phyloP scores from a whole-genome alignment of 2,329 filamentous ascomycete species.

The Colletotrichum simmondsii region DNA sequence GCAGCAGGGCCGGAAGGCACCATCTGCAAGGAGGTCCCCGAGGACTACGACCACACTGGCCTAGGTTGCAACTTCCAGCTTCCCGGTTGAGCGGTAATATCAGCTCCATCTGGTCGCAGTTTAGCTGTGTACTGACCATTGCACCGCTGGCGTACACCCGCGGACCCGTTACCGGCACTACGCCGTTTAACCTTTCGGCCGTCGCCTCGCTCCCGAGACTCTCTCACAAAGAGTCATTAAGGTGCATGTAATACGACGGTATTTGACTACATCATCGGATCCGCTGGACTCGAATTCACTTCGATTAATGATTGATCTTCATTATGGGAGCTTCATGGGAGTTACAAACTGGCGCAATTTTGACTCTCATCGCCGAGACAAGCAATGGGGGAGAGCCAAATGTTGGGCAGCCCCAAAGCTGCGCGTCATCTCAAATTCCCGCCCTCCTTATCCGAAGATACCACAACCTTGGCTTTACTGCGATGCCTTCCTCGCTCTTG shows the following conservation, averaged over 20 bases:
- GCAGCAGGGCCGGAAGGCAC: background rate
- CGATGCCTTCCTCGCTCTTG: background rate
- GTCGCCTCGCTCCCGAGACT: background rate
- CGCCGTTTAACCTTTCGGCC: background rate
- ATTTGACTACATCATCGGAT: background rate
- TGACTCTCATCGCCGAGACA: background rate
- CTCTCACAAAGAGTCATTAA: background rate
- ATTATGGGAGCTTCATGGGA: background rate
- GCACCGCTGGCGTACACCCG: background rate
- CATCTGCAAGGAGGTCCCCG: background rate
- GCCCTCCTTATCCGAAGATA: constrained; percentile 3
- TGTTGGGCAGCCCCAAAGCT: background rate
- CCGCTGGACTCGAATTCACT: background rate
- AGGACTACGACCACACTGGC: background rate
- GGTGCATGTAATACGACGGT: background rate
- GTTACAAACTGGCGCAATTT: background rate
- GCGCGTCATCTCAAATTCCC: constrained; percentile 20
- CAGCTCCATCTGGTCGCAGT: background rate
- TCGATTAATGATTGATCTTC: background rate
- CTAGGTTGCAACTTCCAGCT: background rate
- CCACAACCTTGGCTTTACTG: background rate
- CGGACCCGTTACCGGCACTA: constrained; percentile 1
- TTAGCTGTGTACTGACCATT: background rate
- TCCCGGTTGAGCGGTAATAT: background rate
- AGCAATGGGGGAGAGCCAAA: background rate